A percentile compares a stretch with the other conserved stretches of the same genome.
These are phyloP conservation scores for Neonectria neomacrospora DNA, from an alignment of 2,329 filamentous ascomycete species.

Conservation along the genomic window DNA sequence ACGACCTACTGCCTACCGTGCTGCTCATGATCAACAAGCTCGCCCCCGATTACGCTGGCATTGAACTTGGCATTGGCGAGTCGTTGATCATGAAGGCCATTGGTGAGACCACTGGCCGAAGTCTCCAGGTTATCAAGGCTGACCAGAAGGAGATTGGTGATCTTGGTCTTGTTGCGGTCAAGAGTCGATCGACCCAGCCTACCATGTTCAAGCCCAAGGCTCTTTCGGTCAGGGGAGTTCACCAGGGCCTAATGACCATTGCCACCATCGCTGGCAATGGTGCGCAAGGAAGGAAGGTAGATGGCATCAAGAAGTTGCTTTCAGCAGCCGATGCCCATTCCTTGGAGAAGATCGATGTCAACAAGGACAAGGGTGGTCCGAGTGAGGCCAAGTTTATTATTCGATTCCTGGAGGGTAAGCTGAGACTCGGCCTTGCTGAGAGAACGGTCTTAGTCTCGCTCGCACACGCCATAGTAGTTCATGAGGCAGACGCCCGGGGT, in stretches of 20 bases:
- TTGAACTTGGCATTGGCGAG: conserved; percentile 98
- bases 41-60: conserved; percentile 94
- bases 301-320: conserved; percentile 95
- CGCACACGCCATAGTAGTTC: conserved; percentile 86
- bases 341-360: conserved; percentile 86
- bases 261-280: conserved; percentile 88
- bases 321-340: conserved; percentile 84
- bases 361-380: conserved; percentile 89
- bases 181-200: conserved; percentile 92
- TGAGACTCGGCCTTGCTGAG: conserved; percentile 91
- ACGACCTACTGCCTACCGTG: conserved; percentile 87
- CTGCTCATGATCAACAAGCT: conserved; percentile 98
- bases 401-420: conserved; percentile 92
- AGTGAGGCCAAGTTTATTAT: conserved; percentile 96
- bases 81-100: conserved; percentile 99
- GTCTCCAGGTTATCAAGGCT: conserved; percentile 87
- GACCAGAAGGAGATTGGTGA: conserved; percentile 98
- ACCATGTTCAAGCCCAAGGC: conserved; percentile 99
- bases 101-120: conserved; percentile 91
- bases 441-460: conserved; percentile 90
- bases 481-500: conserved; percentile 79
- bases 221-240: conserved; percentile 86
- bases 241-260: conserved; percentile 87
- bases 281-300: conserved; percentile 89
- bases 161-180: conserved; percentile 91